Evolutionary conservation across 2,329 filamentous ascomycete genomes (phyloP), one percentile per base, ranked within the genome.

Genomic region (Ilyonectria destructans): DNA sequence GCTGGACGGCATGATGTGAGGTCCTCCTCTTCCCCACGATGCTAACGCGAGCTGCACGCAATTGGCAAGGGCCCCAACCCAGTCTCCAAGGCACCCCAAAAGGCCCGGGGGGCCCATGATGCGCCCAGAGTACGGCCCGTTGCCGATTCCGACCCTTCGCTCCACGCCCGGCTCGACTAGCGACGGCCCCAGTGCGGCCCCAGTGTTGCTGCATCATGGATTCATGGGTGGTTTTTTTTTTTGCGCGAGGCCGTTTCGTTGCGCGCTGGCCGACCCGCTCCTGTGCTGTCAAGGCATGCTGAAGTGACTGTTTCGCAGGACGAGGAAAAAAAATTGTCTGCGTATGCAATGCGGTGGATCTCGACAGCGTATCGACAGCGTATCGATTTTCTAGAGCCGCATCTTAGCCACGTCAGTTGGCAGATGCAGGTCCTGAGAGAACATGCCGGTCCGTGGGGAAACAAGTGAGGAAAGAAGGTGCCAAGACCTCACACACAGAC

Each of bases 401-500:
- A 70, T 73, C 64, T 59, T 65, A 69, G 73, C 73, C 73, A 75
- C 73, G 70, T 75, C 73, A 71, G 67, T 69, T 67, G 70, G 70
- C 71, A 74, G 65, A 73, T 73, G 73, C 73, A 74, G 72, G 73
- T 57, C 62, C 49, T 59, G 55, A 63, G 71, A 62, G 62, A 75
- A 69, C 68, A 69, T 65, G 56, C 56, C 49, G 43, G n/a, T 19
- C 43, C 57, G 55, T 55, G 65, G 65, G 61, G 65, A 37, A 68
- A 68, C 65, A 68, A 68, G 23, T 64, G 65, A 72, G 62, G 65
- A 68, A 74, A 74, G 58, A 75, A 60, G 56, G 57, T 65, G 65
- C 40, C 60, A 67, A 69, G 64, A 19, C 29, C 6, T 29, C 49
- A 52, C 45, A 45, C 55, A 33, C 45, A 48, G 35, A n/a, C 59